Base-by-base conservation (phyloP, 1,284 basidiomycete genomes). In the Coniophora puteana region DNA sequence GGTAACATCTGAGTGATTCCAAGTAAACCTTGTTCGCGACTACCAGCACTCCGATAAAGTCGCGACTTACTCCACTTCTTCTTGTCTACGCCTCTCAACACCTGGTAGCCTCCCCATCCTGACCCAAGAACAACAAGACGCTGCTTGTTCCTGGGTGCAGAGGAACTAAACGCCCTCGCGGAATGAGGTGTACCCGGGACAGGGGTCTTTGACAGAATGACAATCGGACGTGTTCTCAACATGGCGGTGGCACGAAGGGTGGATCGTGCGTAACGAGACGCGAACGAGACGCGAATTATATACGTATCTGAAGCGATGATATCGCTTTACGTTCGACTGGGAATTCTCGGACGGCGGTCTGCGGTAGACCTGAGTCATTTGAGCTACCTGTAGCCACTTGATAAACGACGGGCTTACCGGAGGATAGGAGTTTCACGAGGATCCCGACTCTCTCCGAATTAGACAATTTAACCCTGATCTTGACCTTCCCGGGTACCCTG, bases 21-120 rank as follows among this genome's bases (percentile, higher is more conserved):
- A 50, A 40, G 36, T 42, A 41, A 45, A 38, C n/a, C n/a, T n/a
- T n/a, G n/a, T 47, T 40, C 23, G 7, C 20, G 33, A 33, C 31
- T 4, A 36, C 36, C 5, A 39, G 36, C 20, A 30, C 25, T 8
- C 36, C 35, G 18, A 13, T 29, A 14, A 11, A 28, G 13, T 33
- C 28, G 38, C 18, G 36, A 65, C 75, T 43, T 37, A 83, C 83
- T 70, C 76, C 80, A 85, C 41, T 72, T 68, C 50, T 77, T 80
- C 59, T 81, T 84, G 59, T 86, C 80, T 1, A 86, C 63, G 4
- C 72, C 70, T 37, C 76, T 65, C 24, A 86, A 68, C 4, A 89
- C 64, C 49, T 83, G 81, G 54, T 89, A 90, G 0, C 89, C 89
- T 43, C 83, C 89, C 89, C 89, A 93, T 17, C 89, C 89, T 7